Evolutionary conservation across 202 grass and related monocot genomes (phyloP).

Genomic region (Carex sylvatica): DNA sequence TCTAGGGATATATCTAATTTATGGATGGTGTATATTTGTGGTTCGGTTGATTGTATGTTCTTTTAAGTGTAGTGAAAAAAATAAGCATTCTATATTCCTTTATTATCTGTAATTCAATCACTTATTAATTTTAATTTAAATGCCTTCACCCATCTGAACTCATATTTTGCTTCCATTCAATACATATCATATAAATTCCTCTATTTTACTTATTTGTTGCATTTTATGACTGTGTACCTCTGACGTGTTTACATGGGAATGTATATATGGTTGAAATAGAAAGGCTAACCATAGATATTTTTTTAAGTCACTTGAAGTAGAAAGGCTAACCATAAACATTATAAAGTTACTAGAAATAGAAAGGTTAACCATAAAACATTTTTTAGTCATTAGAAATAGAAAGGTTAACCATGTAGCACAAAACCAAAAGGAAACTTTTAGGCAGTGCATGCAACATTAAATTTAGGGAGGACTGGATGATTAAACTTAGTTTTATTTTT

Average conservation of each 20-base stretch:
- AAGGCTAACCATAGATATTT: conserved; percentile 2
- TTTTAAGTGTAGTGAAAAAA: background rate
- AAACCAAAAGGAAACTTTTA: background rate
- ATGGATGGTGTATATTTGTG: conserved; percentile 17
- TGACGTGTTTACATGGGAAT: too few relatives aligned
- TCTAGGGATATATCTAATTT: conserved; percentile 9
- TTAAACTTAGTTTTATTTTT: background rate
- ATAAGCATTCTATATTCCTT: background rate
- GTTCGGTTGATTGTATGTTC: background rate
- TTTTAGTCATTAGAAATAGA: background rate
- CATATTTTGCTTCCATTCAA: background rate
- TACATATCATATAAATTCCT: background rate
- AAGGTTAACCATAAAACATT: background rate
- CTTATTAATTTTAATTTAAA: background rate
- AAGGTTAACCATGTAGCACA: background rate
- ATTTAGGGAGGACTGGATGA: background rate
- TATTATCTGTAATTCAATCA: background rate
- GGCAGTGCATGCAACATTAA: background rate
- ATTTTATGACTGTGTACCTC: too few relatives aligned
- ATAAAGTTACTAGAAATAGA: background rate
- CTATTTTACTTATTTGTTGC: background rate
- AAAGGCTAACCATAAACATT: background rate
- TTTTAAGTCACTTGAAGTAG: background rate
- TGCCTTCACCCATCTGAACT: background rate
- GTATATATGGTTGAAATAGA: background rate